Evolutionary conservation across 495 filamentous ascomycete genomes (phyloP), one percentile per base, ranked within the genome.

Genomic region (Penicillium verhagenii): DNA sequence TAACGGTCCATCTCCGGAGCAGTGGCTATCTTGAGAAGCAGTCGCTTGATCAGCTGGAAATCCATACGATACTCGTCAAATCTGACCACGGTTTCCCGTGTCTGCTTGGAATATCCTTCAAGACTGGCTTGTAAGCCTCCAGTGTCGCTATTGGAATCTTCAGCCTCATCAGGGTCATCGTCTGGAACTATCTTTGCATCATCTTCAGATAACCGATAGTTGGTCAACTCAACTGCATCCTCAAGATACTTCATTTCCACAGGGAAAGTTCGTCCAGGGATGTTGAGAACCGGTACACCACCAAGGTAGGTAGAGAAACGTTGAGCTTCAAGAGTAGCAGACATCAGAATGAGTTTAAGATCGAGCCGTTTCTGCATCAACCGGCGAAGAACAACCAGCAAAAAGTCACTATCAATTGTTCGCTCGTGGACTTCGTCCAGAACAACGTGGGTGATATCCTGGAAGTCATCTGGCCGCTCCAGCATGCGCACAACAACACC

Each of bases 401-500:
- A 76, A 68, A 98, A 97, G 59, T 98, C 94, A 49, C 90, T 95
- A 68, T 97, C 94, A 56, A 98, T 97, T 18, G 89, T 88, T 50
- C 92, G 83, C 61, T 97, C 92, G 68, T 97, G 93, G 3, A 96
- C 91, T 69, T 98, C 94, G 59, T 98, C 94, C 20, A 98, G 81
- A 44, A 98, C 84, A 48, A 98, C 79, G 70, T 97, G 93, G 3
- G 91, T 95, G 48, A 97, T 86, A 48, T 96, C 93, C 42, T 82
- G 79, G 40, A 98, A 82, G 43, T 92, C 86, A 56, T 89, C 85
- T 0, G 89, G 90, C 2, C 86, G 84, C 71, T 98, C 93, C 9
- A 98, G 76, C 94, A 97, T 98, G 13, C 94, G 86, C 77, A 97
- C 90, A 6, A 98, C 89, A 58, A 97, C 95, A 72, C 94, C 94